Conservation (phyloP, 345 rosid genomes). For the Arabis hirsuta region DNA sequence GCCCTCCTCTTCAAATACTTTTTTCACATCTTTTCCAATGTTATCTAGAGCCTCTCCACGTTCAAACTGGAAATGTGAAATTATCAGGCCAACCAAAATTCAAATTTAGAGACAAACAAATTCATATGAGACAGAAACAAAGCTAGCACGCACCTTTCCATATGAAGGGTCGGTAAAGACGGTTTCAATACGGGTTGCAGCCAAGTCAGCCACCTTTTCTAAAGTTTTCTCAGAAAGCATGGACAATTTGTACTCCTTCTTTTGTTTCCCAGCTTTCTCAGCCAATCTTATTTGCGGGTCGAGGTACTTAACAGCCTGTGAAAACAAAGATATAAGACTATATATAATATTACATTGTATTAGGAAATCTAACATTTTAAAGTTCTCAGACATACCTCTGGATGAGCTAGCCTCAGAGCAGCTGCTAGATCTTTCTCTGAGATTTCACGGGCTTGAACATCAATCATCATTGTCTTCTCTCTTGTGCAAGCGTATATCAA, state of each 20-base stretch:
- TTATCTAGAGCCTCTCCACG: slow-evolving; percentile 94
- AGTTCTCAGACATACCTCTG: slow-evolving; percentile 58
- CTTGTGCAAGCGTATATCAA: slow-evolving; percentile 94
- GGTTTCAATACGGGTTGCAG: slow-evolving; percentile 75
- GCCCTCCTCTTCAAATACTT: slow-evolving; percentile 73
- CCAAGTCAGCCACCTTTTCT: slow-evolving; percentile 68
- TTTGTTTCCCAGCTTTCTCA: slow-evolving; percentile 85
- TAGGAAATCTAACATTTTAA: slow-evolving; percentile 24
- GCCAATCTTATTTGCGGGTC: slow-evolving; percentile 92
- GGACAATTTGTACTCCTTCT: slow-evolving; percentile 90
- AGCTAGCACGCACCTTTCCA: slow-evolving; percentile 69
- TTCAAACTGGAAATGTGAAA: slow-evolving; percentile 65
- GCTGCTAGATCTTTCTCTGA: slow-evolving; percentile 88
- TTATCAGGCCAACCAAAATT: slow-evolving; percentile 17
- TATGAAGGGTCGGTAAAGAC: slow-evolving; percentile 82
- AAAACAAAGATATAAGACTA: slow-evolving; percentile 26
- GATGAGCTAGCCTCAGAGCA: slow-evolving; percentile 91
- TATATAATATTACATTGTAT: slow-evolving; percentile 11
- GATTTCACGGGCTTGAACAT: slow-evolving; percentile 88
- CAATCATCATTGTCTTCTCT: slow-evolving; percentile 95
- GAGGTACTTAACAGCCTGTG: slow-evolving; percentile 84
- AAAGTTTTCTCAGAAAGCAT: slow-evolving; percentile 69
- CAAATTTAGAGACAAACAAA: neutral
- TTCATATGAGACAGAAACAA: slow-evolving; percentile 23
- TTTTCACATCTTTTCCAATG: slow-evolving; percentile 73